A percentile compares a stretch with the other conserved stretches of the same genome.
Conservation (phyloP, 2,329 filamentous ascomycete species). For the Sporothrix schenckii region DNA sequence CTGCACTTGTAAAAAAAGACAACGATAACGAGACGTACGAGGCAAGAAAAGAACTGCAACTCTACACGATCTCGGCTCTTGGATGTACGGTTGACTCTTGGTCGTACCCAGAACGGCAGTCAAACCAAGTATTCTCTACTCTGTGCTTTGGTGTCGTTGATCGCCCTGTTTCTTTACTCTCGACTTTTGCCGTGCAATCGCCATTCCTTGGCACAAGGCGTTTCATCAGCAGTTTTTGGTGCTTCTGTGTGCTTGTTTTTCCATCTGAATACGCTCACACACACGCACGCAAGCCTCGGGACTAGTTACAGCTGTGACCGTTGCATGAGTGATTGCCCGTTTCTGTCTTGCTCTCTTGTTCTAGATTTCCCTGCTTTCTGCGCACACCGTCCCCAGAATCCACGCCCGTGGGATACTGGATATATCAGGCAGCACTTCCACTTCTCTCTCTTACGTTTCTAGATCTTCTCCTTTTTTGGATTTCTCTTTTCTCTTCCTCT, state of each 20-base stretch:
- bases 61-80: neutral
- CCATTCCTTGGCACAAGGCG: constrained; percentile 30
- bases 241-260: constrained; percentile 9
- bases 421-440: constrained; percentile 28
- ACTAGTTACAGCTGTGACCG: neutral
- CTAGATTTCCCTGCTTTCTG: neutral
- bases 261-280: constrained; percentile 8
- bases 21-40: neutral
- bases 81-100: constrained; percentile 5
- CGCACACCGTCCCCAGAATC: neutral
- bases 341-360: constrained; percentile 12
- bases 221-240: constrained; percentile 32
- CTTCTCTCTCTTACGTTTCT: neutral
- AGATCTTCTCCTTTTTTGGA: neutral
- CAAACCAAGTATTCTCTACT: constrained; percentile 10
- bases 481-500: constrained; percentile 13
- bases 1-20: neutral
- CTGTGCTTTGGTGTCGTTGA: neutral
- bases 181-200: constrained; percentile 22
- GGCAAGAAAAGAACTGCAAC: neutral
- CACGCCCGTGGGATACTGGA: neutral
- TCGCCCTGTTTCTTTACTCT: constrained; percentile 20
- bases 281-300: too few relatives aligned
- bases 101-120: neutral
- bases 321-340: constrained; percentile 11